phyloP scores from a whole-genome alignment of 169 alveolate species.

The Plasmodium berghei region DNA sequence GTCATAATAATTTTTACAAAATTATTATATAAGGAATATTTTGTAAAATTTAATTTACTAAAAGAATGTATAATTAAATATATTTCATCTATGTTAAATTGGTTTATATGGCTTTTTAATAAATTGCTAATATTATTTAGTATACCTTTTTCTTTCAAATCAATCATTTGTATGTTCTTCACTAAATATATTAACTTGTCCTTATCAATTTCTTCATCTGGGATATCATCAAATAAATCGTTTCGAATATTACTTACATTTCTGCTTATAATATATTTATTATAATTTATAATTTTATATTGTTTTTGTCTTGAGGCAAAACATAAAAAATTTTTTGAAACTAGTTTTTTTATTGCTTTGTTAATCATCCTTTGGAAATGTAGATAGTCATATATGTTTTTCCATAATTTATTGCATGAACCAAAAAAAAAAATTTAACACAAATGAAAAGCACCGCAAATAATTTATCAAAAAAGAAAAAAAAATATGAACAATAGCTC shows the following conservation, averaged over 20 bases:
- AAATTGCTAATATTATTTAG: constrained; percentile 42
- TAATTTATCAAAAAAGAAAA: neutral
- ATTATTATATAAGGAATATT: constrained; percentile 46
- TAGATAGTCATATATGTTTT: neutral
- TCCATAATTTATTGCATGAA: neutral
- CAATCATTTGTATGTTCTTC: constrained; percentile 58
- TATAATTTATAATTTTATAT: too few species aligned
- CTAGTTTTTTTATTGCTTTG: neutral
- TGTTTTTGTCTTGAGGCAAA: neutral
- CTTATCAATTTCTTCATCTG: constrained; percentile 14
- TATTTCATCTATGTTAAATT: constrained; percentile 38
- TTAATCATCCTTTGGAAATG: constrained; percentile 1
- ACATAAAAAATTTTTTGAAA: neutral
- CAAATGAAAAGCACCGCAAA: neutral
- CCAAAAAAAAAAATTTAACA: neutral
- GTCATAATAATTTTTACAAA: constrained; percentile 53
- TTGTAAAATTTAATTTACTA: constrained; percentile 44
- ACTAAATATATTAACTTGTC: constrained; percentile 42
- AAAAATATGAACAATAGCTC: neutral
- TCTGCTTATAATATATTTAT: neutral
- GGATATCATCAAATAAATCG: neutral
- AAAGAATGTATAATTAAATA: constrained; percentile 41
- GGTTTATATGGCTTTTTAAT: constrained; percentile 14
- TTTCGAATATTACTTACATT: neutral
- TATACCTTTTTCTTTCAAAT: constrained; percentile 37